A percentile compares a stretch with the other conserved stretches of the same genome.
Conservation (phyloP, 495 filamentous ascomycete species). For the Talaromyces trachyspermus region DNA sequence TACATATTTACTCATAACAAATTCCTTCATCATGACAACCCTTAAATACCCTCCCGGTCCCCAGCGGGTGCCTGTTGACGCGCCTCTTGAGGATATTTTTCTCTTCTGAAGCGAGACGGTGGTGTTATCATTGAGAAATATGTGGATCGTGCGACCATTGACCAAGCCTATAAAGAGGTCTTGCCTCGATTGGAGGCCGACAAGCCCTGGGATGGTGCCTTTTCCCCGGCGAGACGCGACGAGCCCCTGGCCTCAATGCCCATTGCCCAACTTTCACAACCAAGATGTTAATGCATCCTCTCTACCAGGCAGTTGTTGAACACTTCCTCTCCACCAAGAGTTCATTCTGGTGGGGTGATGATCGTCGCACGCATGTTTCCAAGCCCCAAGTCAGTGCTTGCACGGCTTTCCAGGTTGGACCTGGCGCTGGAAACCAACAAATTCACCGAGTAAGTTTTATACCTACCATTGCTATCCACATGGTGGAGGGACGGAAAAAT, state of each 20-base stretch:
- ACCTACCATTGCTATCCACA: no score
- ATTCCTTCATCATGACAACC: no score
- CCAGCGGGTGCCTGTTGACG: no score
- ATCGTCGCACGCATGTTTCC: neutral
- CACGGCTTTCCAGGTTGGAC: conserved; percentile 21
- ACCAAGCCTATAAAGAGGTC: conserved; percentile 8
- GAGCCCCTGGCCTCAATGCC: conserved; percentile 17
- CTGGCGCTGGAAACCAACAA: conserved; percentile 21
- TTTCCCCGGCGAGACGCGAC: conserved; percentile 19
- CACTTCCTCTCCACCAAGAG: conserved; percentile 18
- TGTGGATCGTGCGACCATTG: conserved; percentile 2
- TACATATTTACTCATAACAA: no score
- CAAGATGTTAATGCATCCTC: conserved; percentile 14
- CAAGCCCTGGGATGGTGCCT: conserved; percentile 10
- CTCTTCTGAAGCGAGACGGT: conserved; percentile 11
- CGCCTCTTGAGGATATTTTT: neutral
- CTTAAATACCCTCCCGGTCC: no score
- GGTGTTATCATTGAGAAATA: conserved; percentile 8
- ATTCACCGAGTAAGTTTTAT: no score
- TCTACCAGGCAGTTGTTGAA: conserved; percentile 18
- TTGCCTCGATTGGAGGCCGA: conserved; percentile 1
- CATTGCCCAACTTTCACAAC: conserved; percentile 18
- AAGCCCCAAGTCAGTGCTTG: conserved; percentile 17
- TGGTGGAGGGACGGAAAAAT: no score
- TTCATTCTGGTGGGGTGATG: conserved; percentile 19